phyloP scores from a whole-genome alignment of 345 rosid genomes.

The Salix brachista region DNA sequence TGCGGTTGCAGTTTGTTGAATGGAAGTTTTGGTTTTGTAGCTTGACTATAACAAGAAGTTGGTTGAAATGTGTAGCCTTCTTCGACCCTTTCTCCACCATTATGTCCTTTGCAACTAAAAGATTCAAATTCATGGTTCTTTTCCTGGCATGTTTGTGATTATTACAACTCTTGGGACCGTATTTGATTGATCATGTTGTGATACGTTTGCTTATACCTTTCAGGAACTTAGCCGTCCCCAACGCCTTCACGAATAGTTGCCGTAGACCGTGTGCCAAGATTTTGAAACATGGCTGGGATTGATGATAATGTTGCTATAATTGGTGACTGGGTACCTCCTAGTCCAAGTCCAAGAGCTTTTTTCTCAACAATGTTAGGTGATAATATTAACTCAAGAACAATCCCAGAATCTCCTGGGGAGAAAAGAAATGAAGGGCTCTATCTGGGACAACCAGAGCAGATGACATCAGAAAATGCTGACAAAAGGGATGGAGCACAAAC shows the following conservation, averaged over 20 bases:
- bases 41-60: neutral
- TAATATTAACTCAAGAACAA: constrained; percentile 39
- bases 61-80: neutral
- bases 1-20: neutral
- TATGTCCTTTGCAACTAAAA: neutral
- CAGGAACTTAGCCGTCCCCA: constrained; percentile 30
- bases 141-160: neutral
- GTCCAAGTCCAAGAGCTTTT: constrained; percentile 56
- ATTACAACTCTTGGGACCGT: neutral
- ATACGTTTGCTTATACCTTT: constrained; percentile 16
- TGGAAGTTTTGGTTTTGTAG: neutral
- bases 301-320: constrained; percentile 67
- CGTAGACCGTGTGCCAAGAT: constrained; percentile 12
- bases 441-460: constrained; percentile 30
- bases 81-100: neutral
- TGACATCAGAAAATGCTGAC: constrained; percentile 22
- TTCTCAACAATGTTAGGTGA: constrained; percentile 51
- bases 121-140: neutral
- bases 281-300: constrained; percentile 56
- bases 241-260: constrained; percentile 16
- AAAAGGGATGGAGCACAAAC: constrained; percentile 31
- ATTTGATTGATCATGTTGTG: constrained; percentile 7
- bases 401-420: constrained; percentile 31
- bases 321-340: constrained; percentile 82
- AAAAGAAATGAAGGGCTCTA: constrained; percentile 33